Base-by-base conservation (phyloP, 2,329 filamentous ascomycete species). In the Talaromyces atroroseus region DNA sequence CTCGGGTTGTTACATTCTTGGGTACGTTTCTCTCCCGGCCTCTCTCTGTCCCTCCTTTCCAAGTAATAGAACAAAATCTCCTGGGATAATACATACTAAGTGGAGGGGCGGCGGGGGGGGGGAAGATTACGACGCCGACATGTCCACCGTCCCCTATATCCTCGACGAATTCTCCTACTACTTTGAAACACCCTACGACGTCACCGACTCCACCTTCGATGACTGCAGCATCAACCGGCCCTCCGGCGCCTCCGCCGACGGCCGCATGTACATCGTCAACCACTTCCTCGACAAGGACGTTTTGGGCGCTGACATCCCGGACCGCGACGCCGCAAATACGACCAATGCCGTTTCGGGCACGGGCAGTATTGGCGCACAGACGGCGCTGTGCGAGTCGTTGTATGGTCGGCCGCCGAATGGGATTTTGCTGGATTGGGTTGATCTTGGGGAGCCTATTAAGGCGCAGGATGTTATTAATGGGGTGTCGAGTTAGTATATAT, bases 221-320 rank as follows among this genome's bases (percentile, higher is more conserved):
- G 64, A 71, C 57, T 79, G 76, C 64, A 73, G 65, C 11, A 72
- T 78, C 52, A 70, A 78, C 60, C 71, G 76, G 3, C 76, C 76
- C 2, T 47, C 68, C 5, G 69, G 68, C n/a, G 68, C 67, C 23
- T 69, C 65, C 14, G 60, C 70, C 5, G 64, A 68, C 4, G 74
- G 71, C 12, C 68, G 73, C 4, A 77, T 79, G 75, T 75, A 75
- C 54, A 69, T 79, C 36, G 69, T 79, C 58, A 80, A 79, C 57
- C 77, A 80, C 62, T 78, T 77, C 60, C 64, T 79, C 2, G 73
- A 78, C 59, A 61, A 71, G 10, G 68, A 76, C 50, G 61, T 77
- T 29, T 55, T 74, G 0, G 75, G 75, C 6, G 65, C 76, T 14
- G 62, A 71, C 36, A 62, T 78, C n/a, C 77, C 77, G 5, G 74